These are phyloP conservation scores for Calycina herbarum DNA, from an alignment of 2,329 filamentous ascomycete species.

Conservation along the genomic window DNA sequence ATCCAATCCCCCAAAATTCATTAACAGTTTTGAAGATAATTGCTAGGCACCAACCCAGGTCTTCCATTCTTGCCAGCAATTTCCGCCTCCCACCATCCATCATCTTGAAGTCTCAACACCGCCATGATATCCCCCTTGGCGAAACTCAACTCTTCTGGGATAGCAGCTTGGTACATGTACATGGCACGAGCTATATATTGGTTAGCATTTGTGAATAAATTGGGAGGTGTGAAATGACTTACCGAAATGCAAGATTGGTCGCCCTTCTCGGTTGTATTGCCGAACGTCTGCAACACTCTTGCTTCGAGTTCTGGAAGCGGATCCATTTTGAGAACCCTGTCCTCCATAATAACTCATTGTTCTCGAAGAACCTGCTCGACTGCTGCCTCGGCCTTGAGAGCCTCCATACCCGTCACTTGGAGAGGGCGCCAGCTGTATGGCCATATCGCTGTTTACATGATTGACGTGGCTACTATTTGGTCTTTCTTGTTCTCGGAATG, in stretches of 20 bases:
- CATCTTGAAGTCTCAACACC: conserved; percentile 87
- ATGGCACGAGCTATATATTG: conserved; percentile 73
- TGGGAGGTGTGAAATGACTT: conserved; percentile 46
- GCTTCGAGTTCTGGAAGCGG: conserved; percentile 58
- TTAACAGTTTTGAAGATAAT: conserved; percentile 53
- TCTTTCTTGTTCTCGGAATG: conserved; percentile 44
- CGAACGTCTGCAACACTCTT: conserved; percentile 83
- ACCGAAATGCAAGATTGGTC: conserved; percentile 92
- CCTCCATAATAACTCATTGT: conserved; percentile 56
- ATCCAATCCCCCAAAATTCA: neutral
- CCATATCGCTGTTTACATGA: conserved; percentile 50
- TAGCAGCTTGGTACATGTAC: conserved; percentile 92
- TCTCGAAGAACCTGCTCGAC: conserved; percentile 48
- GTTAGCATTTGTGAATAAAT: conserved; percentile 25
- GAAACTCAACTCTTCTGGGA: conserved; percentile 92
- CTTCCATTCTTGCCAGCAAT: conserved; percentile 67
- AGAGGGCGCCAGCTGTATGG: conserved; percentile 62
- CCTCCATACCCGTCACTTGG: conserved; percentile 57
- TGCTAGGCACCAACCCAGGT: conserved; percentile 66
- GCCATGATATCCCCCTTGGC: conserved; percentile 89
- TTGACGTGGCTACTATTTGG: conserved; percentile 49
- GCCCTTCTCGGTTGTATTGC: conserved; percentile 82
- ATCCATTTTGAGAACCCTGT: conserved; percentile 36
- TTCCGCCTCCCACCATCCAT: conserved; percentile 99
- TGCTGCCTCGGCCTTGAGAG: conserved; percentile 52